A percentile compares a stretch with the other conserved stretches of the same genome.
Conservation (phyloP, 2,329 filamentous ascomycete species). For the Aureobasidium sp. region DNA sequence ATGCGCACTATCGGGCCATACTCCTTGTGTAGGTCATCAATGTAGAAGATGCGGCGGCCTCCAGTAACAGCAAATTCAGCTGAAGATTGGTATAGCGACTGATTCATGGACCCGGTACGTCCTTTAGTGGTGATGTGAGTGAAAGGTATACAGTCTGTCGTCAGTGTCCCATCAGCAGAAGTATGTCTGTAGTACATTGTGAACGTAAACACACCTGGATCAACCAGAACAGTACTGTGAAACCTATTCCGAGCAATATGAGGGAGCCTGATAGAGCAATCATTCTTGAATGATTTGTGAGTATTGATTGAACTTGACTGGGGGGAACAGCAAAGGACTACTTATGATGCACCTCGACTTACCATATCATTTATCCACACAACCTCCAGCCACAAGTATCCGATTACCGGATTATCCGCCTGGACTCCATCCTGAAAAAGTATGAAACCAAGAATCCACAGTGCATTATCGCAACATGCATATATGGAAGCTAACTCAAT, state of each 20-base stretch:
- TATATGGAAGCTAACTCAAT: not conserved
- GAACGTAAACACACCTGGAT: not conserved
- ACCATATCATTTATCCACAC: not conserved
- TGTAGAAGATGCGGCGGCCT: conserved; percentile 32
- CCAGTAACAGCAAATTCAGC: conserved; percentile 31
- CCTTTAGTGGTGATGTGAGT: conserved; percentile 20
- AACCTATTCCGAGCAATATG: not conserved
- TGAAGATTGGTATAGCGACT: conserved; percentile 20
- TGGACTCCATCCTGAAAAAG: not conserved
- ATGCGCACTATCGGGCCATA: conserved; percentile 35
- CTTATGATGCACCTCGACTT: not conserved
- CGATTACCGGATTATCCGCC: not conserved
- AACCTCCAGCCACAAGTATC: too few species aligned
- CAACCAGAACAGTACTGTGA: not conserved
- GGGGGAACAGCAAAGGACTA: not conserved
- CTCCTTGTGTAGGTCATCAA: conserved; percentile 28
- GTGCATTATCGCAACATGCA: not conserved
- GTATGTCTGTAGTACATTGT: too few species aligned
- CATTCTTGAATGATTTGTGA: not conserved
- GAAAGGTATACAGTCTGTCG: not conserved
- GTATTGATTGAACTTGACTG: not conserved
- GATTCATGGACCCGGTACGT: conserved; percentile 23
- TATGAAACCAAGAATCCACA: not conserved
- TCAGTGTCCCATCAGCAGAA: not conserved
- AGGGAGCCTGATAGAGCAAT: not conserved